Percentiles rank a stretch among this genome's conserved stretches.
Evolutionary conservation across 2,329 filamentous ascomycete species (phyloP).

Genomic region (Aureobasidium musti): DNA sequence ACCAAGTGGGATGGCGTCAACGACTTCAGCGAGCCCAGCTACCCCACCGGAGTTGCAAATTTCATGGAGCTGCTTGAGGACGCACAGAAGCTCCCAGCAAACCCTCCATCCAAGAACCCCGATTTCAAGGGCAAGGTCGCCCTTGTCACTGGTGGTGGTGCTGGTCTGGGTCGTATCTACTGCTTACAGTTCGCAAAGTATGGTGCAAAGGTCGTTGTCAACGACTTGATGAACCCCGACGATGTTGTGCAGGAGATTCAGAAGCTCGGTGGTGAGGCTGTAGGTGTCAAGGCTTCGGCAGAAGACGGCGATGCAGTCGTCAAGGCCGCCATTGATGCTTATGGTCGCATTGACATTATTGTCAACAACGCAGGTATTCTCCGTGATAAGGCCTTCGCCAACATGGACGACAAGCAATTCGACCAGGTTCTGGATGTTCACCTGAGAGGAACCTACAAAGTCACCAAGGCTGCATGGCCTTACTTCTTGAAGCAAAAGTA

Average conservation of each 20-base stretch:
- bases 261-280: constrained; percentile 83
- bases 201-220: constrained; percentile 85
- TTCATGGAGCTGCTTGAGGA: constrained; percentile 84
- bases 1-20: constrained; percentile 86
- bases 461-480: constrained; percentile 96
- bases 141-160: constrained; percentile 83
- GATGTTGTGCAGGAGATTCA: constrained; percentile 89
- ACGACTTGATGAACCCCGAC: constrained; percentile 92
- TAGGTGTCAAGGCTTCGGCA: constrained; percentile 88
- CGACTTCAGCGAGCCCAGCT: constrained; percentile 80
- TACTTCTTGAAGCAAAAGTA: constrained; percentile 99
- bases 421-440: constrained; percentile 90
- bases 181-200: constrained; percentile 81
- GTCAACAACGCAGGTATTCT: constrained; percentile 99
- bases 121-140: constrained; percentile 84
- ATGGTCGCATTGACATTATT: constrained; percentile 89
- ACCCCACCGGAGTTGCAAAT: constrained; percentile 83
- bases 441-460: constrained; percentile 91
- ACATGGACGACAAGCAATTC: constrained; percentile 96
- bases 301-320: constrained; percentile 90
- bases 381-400: constrained; percentile 94
- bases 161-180: constrained; percentile 88
- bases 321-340: constrained; percentile 90
- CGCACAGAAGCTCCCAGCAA: constrained; percentile 74
- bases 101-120: constrained; percentile 69